Evolutionary conservation across 106 monocot genomes (phyloP), one percentile per base, ranked within the genome.

Genomic region (Cymbidium sinense): DNA sequence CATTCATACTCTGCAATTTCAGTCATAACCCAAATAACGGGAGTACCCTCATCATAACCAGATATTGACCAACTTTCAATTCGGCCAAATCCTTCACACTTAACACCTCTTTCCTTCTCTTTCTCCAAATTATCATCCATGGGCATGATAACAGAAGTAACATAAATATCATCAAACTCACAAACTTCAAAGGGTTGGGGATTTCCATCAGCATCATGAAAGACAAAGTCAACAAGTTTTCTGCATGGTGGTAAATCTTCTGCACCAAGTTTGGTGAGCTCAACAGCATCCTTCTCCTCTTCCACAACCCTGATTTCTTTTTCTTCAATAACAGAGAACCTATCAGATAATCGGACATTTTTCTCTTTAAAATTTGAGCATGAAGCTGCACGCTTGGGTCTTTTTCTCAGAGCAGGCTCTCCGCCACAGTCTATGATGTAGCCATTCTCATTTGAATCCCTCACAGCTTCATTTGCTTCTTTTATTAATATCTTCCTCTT

Each of bases 31-130:
- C 98, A 98, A 79, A 98, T 77, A 20, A 98, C 78, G 3, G 98
- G 85, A 55, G 50, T 75, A 27, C 98, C 98, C 80, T 98, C 98
- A 83, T 98, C 98, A 80, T 98, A 98, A 58, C 98, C 98, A 83
- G 98, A 94, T 81, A 98, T 92, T 15, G 94, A 75, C 98, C 98
- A 98, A 76, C 80, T 78, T 71, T 98, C 98, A 76, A 98, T 94
- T 36, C 98, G 81, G 0, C 98, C 98, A 84, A 98, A 98, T n/a
- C 92, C 94, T 84, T 90, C 88, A 85, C 98, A 98, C 70, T 34
- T 86, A 64, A 98, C 86, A 43, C 90, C 94, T 55, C 80, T 86
- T 71, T 90, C 88, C 77, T 83, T 94, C 70, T 88, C 92, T 75
- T 88, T 95, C 71, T 87, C 94, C 55, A 92, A 75, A 70, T 80